Conservation (phyloP, 139 green algal genomes). For the Pleodorina starrii region DNA sequence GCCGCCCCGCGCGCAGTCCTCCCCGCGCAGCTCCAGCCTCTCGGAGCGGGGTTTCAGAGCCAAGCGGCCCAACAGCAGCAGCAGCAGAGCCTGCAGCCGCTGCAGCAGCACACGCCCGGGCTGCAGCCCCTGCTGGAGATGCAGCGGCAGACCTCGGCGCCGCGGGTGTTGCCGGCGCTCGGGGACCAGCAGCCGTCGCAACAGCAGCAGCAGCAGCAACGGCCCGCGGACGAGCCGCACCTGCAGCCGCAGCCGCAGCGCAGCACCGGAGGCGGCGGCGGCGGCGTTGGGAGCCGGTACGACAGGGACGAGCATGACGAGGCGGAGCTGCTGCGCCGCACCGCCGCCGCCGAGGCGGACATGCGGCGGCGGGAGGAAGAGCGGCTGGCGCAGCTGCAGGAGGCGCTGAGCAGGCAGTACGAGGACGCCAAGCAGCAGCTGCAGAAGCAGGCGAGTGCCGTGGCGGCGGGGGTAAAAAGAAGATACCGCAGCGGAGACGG, state of each 20-base stretch:
- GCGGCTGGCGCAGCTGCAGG: constrained; percentile 42
- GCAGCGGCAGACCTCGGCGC: neutral
- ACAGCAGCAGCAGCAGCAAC: neutral
- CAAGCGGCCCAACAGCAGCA: neutral
- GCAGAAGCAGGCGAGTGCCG: constrained; percentile 47
- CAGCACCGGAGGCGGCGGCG: neutral
- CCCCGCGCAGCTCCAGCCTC: neutral
- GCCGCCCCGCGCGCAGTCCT: neutral
- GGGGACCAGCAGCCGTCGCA: neutral
- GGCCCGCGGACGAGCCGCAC: neutral
- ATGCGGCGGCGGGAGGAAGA: constrained; percentile 46
- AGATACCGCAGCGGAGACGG: no score
- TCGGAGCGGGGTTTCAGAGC: no score
- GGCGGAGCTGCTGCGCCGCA: constrained; percentile 47
- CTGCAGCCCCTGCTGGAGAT: neutral
- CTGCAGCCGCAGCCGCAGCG: neutral
- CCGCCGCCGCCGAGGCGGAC: constrained; percentile 43
- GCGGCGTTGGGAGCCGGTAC: neutral
- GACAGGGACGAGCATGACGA: constrained; percentile 41
- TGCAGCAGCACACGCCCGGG: neutral
- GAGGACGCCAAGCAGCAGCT: constrained; percentile 55
- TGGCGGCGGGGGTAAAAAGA: neutral
- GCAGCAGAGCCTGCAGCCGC: neutral
- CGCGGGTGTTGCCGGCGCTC: neutral
- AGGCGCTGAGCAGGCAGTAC: constrained; percentile 50